Conservation (phyloP, 1,284 basidiomycete species). For the Cryptococcus depauperatus region DNA sequence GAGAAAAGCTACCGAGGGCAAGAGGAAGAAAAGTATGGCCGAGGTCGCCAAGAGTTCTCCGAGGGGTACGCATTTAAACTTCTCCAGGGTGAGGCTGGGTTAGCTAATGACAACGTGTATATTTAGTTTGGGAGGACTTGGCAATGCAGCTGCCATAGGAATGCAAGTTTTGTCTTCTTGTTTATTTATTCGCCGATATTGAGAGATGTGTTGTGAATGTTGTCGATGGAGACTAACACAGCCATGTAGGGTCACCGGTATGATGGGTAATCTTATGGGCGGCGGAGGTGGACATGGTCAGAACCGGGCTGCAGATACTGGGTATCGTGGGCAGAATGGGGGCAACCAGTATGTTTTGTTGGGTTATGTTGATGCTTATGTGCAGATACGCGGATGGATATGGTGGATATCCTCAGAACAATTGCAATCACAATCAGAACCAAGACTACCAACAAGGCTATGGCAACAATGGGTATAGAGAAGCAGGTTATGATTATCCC, state of each 20-base stretch:
- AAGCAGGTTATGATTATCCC: neutral
- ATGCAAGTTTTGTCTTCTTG: neutral
- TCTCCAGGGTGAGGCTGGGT: neutral
- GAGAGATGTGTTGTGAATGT: neutral
- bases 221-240: neutral
- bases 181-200: neutral
- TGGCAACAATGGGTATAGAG: neutral
- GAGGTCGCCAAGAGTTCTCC: neutral
- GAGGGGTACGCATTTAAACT: neutral
- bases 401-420: neutral
- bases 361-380: neutral
- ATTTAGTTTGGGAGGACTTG: neutral
- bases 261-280: slow-evolving; percentile 1
- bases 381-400: neutral
- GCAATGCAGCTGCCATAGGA: neutral
- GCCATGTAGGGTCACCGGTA: neutral
- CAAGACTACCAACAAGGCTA: neutral
- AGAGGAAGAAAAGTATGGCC: neutral
- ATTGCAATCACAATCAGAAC: neutral
- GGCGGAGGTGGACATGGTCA: neutral
- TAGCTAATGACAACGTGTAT: neutral
- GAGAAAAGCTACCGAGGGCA: neutral
- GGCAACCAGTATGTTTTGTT: neutral
- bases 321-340: neutral
- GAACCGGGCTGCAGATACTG: too few relatives aligned